Conservation (phyloP, 2,329 filamentous ascomycete species). For the Calonectria montana region DNA sequence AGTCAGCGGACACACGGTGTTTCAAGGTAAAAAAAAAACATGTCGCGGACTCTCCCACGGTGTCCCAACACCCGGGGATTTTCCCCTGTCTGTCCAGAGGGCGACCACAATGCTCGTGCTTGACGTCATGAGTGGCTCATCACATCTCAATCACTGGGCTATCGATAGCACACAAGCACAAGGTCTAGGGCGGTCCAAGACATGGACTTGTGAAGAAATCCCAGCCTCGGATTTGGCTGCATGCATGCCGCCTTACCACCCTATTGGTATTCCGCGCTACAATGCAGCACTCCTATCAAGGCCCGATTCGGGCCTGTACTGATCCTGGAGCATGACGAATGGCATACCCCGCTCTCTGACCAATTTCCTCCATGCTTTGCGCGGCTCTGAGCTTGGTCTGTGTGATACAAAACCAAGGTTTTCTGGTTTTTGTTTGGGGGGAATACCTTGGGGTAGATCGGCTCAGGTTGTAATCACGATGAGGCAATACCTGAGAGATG, state of each 20-base stretch:
- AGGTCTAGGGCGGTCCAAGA: background rate
- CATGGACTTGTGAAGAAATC: background rate
- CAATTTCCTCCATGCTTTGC: background rate
- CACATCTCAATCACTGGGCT: background rate
- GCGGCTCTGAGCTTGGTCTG: background rate
- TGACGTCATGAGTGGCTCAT: background rate
- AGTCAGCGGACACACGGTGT: background rate
- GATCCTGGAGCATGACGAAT: conserved; percentile 4
- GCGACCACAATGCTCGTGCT: background rate
- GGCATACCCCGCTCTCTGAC: background rate
- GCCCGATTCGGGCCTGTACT: background rate
- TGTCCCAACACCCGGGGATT: background rate
- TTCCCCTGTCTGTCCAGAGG: background rate
- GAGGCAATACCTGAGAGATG: background rate
- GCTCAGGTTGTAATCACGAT: background rate
- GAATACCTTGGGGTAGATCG: background rate
- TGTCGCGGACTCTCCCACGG: background rate
- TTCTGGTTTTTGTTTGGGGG: background rate
- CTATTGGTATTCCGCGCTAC: background rate
- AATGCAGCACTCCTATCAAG: background rate
- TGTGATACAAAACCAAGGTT: background rate
- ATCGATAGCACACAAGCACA: background rate
- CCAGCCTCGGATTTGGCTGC: background rate
- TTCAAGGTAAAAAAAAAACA: background rate
- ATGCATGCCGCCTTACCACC: background rate